Evolutionary conservation across 352 stramenopile genomes (phyloP).

Genomic region (Phytopythium litorale): DNA sequence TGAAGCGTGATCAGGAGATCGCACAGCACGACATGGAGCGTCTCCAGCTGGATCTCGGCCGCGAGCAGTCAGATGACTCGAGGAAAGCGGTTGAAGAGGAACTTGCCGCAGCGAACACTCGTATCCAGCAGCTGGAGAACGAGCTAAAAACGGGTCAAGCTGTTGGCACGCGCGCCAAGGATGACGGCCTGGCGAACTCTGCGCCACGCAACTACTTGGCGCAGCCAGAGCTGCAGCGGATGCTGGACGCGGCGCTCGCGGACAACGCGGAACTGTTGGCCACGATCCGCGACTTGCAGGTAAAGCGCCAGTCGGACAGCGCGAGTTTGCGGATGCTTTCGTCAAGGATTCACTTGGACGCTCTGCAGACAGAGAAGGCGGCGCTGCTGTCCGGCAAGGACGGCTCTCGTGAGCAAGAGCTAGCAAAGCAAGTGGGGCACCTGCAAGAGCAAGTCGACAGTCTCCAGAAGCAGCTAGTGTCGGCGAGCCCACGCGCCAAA

Average conservation of each 20-base stretch:
- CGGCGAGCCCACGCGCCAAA: slow-evolving; percentile 11
- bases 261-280: slow-evolving; percentile 63
- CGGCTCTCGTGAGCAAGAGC: slow-evolving; percentile 16
- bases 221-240: slow-evolving; percentile 33
- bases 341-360: slow-evolving; percentile 19
- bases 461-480: slow-evolving; percentile 11
- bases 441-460: slow-evolving; percentile 37
- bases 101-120: slow-evolving; percentile 24
- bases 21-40: slow-evolving; percentile 21
- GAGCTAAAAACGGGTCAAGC: slow-evolving; percentile 14
- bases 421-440: slow-evolving; percentile 33
- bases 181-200: not conserved
- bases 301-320: slow-evolving; percentile 37
- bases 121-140: slow-evolving; percentile 41
- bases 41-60: slow-evolving; percentile 18
- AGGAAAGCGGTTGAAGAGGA: slow-evolving; percentile 25
- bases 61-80: slow-evolving; percentile 17
- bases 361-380: slow-evolving; percentile 13
- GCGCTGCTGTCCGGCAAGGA: slow-evolving; percentile 5
- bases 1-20: slow-evolving; percentile 22
- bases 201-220: not conserved
- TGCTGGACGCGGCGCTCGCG: slow-evolving; percentile 43
- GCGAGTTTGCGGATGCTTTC: slow-evolving; percentile 33
- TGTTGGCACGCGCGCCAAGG: not conserved
- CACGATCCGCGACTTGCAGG: slow-evolving; percentile 60